These are phyloP conservation scores for Sporothrix pallida DNA, from an alignment of 2,329 filamentous ascomycete species.

Conservation along the genomic window DNA sequence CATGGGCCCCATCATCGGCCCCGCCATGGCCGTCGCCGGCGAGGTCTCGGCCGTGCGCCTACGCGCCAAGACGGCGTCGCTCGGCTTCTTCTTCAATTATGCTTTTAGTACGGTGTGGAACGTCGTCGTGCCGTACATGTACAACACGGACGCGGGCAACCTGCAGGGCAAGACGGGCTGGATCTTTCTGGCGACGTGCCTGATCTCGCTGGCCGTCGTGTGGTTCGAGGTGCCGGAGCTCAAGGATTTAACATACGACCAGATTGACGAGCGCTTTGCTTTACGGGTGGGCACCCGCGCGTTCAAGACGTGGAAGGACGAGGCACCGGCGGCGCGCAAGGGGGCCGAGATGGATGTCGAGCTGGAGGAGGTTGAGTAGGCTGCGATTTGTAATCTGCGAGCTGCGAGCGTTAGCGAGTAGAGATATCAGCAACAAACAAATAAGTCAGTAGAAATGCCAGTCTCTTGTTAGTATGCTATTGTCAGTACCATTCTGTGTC, in stretches of 20 bases:
- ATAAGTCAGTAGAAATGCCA: no score
- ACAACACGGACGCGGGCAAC: conserved; percentile 27
- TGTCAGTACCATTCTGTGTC: no score
- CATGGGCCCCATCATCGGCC: conserved; percentile 19
- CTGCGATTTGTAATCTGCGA: no score
- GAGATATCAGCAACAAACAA: no score
- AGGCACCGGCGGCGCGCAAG: conserved; percentile 7
- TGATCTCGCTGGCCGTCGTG: neutral
- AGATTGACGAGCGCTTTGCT: conserved; percentile 2
- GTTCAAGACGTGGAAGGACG: neutral
- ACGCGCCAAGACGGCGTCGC: conserved; percentile 1
- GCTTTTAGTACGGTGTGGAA: conserved; percentile 22
- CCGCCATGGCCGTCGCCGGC: conserved; percentile 22
- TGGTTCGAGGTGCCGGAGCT: conserved; percentile 11
- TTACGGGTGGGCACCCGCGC: neutral
- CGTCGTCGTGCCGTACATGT: conserved; percentile 32
- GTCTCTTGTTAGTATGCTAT: no score
- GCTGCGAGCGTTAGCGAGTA: no score
- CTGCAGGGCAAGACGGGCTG: conserved; percentile 23
- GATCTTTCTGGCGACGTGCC: neutral
- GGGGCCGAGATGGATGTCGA: neutral
- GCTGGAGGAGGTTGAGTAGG: neutral
- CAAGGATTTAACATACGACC: neutral
- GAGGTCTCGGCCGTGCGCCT: conserved; percentile 22
- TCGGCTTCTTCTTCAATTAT: conserved; percentile 29